Evolutionary conservation across 192 early-diverging fungal species (phyloP).

Genomic region (Coemansia sp.): DNA sequence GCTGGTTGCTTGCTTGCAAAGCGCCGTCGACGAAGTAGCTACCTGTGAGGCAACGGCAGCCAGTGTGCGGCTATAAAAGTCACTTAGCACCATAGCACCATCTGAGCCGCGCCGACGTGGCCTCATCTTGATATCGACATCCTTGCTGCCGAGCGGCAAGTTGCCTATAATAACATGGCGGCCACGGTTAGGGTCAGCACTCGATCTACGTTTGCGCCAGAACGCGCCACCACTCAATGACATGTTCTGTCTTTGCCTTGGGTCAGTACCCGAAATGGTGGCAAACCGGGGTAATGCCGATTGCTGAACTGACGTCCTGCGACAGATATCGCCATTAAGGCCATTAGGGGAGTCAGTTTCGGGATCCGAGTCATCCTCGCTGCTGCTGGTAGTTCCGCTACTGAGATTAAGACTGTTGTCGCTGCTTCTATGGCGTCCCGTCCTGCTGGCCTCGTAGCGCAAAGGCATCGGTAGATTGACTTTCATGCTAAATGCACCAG

Average conservation of each 20-base stretch:
- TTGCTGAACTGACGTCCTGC: not conserved
- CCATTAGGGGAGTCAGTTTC: constrained; percentile 20
- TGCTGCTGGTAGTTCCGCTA: constrained; percentile 23
- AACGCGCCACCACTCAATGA: not conserved
- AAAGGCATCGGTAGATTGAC: constrained; percentile 55
- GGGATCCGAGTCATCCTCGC: constrained; percentile 19
- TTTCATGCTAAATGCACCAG: constrained; percentile 38
- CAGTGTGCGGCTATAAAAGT: constrained; percentile 30
- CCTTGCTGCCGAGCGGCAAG: constrained; percentile 8
- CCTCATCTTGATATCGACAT: constrained; percentile 1
- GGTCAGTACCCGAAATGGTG: constrained; percentile 11
- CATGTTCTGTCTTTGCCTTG: not conserved
- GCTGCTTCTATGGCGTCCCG: constrained; percentile 8
- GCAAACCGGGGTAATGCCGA: constrained; percentile 16
- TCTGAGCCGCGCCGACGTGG: constrained; percentile 39
- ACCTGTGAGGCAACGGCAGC: constrained; percentile 9
- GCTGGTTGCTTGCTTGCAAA: not conserved
- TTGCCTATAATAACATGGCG: constrained; percentile 13
- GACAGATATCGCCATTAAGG: not conserved
- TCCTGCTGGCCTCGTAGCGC: constrained; percentile 36
- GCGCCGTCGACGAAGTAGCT: not conserved
- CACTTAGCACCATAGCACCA: constrained; percentile 42
- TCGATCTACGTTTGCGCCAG: constrained; percentile 8
- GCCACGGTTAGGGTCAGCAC: not conserved
- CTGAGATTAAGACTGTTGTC: constrained; percentile 1